Percentiles rank a stretch among this genome's conserved stretches.
phyloP scores from a whole-genome alignment of 192 early-diverging fungal genomes.

The Rhizophagus sp. region DNA sequence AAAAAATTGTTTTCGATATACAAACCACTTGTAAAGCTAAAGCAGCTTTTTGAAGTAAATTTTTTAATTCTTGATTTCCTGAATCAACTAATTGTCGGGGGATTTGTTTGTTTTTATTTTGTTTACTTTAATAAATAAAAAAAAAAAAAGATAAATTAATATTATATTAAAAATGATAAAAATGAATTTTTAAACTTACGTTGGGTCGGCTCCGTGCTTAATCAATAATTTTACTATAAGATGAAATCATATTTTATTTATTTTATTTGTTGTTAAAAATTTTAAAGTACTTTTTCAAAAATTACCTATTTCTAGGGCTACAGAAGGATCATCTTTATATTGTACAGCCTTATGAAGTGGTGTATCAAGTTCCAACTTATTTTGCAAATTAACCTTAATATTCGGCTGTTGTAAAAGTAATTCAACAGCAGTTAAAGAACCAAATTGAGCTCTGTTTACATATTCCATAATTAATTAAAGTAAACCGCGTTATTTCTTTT shows the following conservation, averaged over 20 bases:
- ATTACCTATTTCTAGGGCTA: conserved; percentile 56
- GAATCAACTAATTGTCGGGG: conserved; percentile 22
- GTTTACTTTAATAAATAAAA: conserved; percentile 8
- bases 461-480: neutral
- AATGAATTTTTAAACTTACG: neutral
- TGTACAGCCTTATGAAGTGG: conserved; percentile 69
- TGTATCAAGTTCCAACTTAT: conserved; percentile 58
- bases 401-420: conserved; percentile 50
- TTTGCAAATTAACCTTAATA: conserved; percentile 58
- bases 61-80: conserved; percentile 25
- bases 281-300: neutral
- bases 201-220: conserved; percentile 17
- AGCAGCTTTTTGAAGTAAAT: conserved; percentile 25
- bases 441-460: conserved; percentile 48
- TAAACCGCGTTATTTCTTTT: neutral
- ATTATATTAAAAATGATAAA: neutral
- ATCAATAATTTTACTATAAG: conserved; percentile 20
- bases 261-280: neutral
- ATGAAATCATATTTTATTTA: too few relatives aligned
- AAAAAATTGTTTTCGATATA: neutral
- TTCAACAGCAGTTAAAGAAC: conserved; percentile 61
- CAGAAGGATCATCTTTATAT: conserved; percentile 53
- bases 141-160: neutral
- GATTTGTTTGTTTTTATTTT: conserved; percentile 28
- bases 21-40: conserved; percentile 21